phyloP scores from a whole-genome alignment of 2,329 filamentous ascomycete species.

The Neofusicoccum ribis region DNA sequence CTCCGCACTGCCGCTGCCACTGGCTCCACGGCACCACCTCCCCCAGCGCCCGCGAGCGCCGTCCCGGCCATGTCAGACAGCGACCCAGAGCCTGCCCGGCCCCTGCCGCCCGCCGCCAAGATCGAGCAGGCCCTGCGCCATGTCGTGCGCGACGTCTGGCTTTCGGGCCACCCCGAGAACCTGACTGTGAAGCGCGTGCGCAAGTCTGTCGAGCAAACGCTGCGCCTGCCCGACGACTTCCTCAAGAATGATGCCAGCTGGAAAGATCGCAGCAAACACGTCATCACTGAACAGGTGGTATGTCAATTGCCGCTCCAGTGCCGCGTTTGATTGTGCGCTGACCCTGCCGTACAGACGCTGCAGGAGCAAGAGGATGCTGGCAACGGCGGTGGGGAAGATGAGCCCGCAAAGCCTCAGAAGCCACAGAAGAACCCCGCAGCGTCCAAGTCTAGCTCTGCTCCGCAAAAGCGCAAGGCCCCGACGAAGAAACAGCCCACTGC shows the following conservation, averaged over 20 bases:
- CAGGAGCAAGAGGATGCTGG: slow-evolving; percentile 31
- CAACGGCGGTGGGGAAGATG: slow-evolving; percentile 24
- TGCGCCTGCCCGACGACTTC: slow-evolving; percentile 55
- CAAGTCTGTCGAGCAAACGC: slow-evolving; percentile 50
- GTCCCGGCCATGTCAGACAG: slow-evolving; percentile 8
- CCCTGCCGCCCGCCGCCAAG: slow-evolving; percentile 34
- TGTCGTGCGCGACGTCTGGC: slow-evolving; percentile 43
- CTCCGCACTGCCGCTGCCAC: background rate
- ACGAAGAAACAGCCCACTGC: slow-evolving; percentile 32
- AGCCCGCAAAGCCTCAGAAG: slow-evolving; percentile 8
- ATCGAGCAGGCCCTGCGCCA: slow-evolving; percentile 44
- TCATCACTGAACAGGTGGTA: slow-evolving; percentile 56
- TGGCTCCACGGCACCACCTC: background rate
- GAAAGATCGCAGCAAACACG: slow-evolving; percentile 55
- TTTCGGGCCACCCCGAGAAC: slow-evolving; percentile 47
- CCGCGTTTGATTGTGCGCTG: background rate
- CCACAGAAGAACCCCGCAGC: background rate
- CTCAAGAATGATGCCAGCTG: slow-evolving; percentile 56
- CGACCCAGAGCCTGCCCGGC: background rate
- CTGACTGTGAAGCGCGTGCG: slow-evolving; percentile 61
- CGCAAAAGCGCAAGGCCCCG: background rate
- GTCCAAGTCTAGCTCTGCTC: background rate
- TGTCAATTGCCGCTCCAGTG: background rate
- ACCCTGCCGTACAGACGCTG: slow-evolving; percentile 16
- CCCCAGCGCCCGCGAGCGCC: background rate